Percentiles rank a stretch among this genome's conserved stretches.
Conservation (phyloP, 176 grass and related monocot genomes). For the Carex myosuroides region DNA sequence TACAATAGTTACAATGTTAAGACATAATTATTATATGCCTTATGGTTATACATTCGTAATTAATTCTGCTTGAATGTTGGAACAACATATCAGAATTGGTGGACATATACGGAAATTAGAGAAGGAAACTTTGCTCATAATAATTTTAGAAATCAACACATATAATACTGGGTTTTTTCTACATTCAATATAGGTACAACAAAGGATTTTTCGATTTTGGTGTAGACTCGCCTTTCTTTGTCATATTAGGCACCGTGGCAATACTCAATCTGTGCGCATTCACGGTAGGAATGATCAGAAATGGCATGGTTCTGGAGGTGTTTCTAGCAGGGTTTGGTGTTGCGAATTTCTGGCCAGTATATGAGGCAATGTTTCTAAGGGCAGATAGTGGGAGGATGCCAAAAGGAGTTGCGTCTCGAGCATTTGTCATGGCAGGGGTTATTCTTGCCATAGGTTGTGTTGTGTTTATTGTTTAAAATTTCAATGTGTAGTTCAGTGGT, state of each 20-base stretch:
- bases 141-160: not conserved
- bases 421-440: not conserved
- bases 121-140: not conserved
- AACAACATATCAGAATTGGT: too few species aligned
- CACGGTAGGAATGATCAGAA: slow-evolving; percentile 13
- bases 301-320: slow-evolving; percentile 26
- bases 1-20: too few species aligned
- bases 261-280: slow-evolving; percentile 27
- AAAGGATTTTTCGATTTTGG: slow-evolving; percentile 30
- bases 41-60: too few species aligned
- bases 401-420: not conserved
- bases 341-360: slow-evolving; percentile 37
- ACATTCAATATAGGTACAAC: slow-evolving; percentile 5
- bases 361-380: slow-evolving; percentile 35
- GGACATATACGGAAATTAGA: too few species aligned
- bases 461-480: slow-evolving; percentile 11
- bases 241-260: slow-evolving; percentile 6
- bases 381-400: slow-evolving; percentile 36
- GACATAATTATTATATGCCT: too few species aligned
- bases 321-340: slow-evolving; percentile 28
- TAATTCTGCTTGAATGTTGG: too few species aligned
- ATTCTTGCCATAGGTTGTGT: slow-evolving; percentile 13
- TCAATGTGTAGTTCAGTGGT: not conserved
- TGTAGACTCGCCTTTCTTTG: slow-evolving; percentile 33
- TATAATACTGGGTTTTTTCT: not conserved